Percentiles rank a stretch among this genome's conserved stretches.
Evolutionary conservation across 2,329 filamentous ascomycete species (phyloP).

Genomic region (Beauveria sp.): DNA sequence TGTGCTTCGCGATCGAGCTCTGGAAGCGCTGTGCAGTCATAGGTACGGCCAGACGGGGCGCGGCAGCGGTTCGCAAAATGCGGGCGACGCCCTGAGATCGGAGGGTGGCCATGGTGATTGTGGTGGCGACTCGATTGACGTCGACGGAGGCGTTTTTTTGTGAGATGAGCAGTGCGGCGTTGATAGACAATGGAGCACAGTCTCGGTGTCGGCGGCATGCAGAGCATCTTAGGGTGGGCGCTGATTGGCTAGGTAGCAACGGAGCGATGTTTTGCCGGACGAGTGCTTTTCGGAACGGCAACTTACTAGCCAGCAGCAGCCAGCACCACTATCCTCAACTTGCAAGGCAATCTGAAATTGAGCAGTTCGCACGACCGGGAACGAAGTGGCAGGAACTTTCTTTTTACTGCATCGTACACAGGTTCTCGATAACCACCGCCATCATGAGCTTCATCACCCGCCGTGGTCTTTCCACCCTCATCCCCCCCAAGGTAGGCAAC

Average conservation of each 20-base stretch:
- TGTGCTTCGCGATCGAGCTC: slow-evolving; percentile 37
- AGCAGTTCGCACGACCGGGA: slow-evolving; percentile 23
- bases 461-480: slow-evolving; percentile 93
- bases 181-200: slow-evolving; percentile 4
- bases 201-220: neutral
- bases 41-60: slow-evolving; percentile 30
- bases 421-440: slow-evolving; percentile 30
- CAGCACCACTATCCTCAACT: slow-evolving; percentile 16
- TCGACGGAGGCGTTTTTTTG: neutral
- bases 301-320: slow-evolving; percentile 16
- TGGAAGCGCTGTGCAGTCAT: slow-evolving; percentile 46
- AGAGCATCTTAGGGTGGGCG: slow-evolving; percentile 15
- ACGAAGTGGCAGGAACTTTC: slow-evolving; percentile 16
- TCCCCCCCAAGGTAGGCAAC: slow-evolving; percentile 84
- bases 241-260: slow-evolving; percentile 32
- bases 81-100: slow-evolving; percentile 47
- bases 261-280: slow-evolving; percentile 38
- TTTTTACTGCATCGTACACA: slow-evolving; percentile 9
- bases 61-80: slow-evolving; percentile 40
- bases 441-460: slow-evolving; percentile 90
- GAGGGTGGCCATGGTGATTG: slow-evolving; percentile 54
- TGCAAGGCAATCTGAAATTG: slow-evolving; percentile 24
- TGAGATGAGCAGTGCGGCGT: slow-evolving; percentile 5
- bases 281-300: slow-evolving; percentile 42
- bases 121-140: slow-evolving; percentile 12